Percentiles rank a stretch among this genome's conserved stretches.
These are phyloP conservation scores for Petrea volubilis DNA, from an alignment of 257 asterid genomes.

Conservation along the genomic window DNA sequence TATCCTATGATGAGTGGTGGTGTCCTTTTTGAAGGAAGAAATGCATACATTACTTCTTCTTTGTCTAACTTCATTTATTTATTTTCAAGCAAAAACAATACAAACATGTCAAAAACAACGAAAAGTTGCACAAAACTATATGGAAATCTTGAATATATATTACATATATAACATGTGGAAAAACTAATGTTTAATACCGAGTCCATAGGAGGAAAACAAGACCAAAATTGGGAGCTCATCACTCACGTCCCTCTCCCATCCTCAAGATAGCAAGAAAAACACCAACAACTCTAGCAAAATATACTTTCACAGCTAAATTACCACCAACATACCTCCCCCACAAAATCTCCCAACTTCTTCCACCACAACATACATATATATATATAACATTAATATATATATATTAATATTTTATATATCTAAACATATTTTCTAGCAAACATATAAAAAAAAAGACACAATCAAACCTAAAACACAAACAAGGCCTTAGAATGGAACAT, in stretches of 20 bases:
- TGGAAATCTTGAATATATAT: background rate
- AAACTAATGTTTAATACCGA: background rate
- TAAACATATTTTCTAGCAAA: slow-evolving; percentile 9
- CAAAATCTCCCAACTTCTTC: slow-evolving; percentile 29
- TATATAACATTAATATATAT: background rate
- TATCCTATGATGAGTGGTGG: no score
- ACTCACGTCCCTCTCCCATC: background rate
- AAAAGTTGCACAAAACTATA: background rate
- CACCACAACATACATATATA: slow-evolving; percentile 4
- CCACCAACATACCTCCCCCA: slow-evolving; percentile 26
- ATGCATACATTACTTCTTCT: no score
- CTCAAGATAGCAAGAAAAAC: background rate
- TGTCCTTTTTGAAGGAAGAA: no score
- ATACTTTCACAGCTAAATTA: slow-evolving; percentile 4
- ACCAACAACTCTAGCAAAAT: background rate
- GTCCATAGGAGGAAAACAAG: background rate
- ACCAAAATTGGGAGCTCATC: slow-evolving; percentile 42
- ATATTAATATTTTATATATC: background rate
- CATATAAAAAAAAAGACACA: background rate
- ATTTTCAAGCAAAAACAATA: background rate
- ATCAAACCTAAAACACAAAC: background rate
- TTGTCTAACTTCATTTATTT: no score
- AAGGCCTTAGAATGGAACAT: slow-evolving; percentile 23
- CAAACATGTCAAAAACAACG: background rate
- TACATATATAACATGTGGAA: background rate